A percentile compares a stretch with the other conserved stretches of the same genome.
These are phyloP conservation scores for Leucogyrophana mollusca DNA, from an alignment of 768 basidiomycete genomes.

Conservation along the genomic window DNA sequence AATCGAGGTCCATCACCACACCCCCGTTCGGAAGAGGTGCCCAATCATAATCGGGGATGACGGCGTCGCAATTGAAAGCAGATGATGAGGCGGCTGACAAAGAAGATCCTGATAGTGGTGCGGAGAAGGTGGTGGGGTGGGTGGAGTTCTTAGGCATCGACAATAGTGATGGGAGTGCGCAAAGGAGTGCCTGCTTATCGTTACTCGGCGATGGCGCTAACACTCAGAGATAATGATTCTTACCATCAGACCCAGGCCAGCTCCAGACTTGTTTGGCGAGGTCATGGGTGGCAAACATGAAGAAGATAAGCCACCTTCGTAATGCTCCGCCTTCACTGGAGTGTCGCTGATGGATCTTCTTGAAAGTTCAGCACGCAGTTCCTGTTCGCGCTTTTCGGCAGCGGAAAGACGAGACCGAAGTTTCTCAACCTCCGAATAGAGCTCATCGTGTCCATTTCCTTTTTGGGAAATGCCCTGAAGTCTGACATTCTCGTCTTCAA, in stretches of 20 bases:
- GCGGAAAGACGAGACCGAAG: conserved; percentile 64
- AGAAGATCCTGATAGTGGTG: conserved; percentile 41
- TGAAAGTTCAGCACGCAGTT: conserved; percentile 62
- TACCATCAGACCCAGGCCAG: conserved; percentile 74
- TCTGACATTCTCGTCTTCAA: conserved; percentile 81
- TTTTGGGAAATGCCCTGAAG: conserved; percentile 60
- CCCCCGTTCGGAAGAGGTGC: conserved; percentile 33
- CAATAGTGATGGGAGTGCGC: conserved; percentile 72
- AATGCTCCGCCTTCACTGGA: conserved; percentile 57
- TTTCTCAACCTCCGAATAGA: conserved; percentile 61
- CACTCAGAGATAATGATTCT: conserved; percentile 21
- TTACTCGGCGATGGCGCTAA: conserved; percentile 2
- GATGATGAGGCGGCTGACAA: conserved; percentile 38
- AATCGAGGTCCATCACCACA: conserved; percentile 48
- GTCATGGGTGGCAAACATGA: conserved; percentile 30
- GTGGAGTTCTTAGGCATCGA: conserved; percentile 61
- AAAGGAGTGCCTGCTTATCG: conserved; percentile 67
- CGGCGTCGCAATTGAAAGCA: conserved; percentile 47
- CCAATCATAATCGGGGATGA: conserved; percentile 58
- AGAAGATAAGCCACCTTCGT: conserved; percentile 49
- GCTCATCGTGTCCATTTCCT: conserved; percentile 36
- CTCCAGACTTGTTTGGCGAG: conserved; percentile 57
- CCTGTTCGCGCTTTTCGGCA: conserved; percentile 64
- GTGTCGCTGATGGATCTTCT: conserved; percentile 31
- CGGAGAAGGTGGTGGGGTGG: conserved; percentile 54